Evolutionary conservation across 176 grass and related monocot genomes (phyloP).

Genomic region (Triticum urartu): DNA sequence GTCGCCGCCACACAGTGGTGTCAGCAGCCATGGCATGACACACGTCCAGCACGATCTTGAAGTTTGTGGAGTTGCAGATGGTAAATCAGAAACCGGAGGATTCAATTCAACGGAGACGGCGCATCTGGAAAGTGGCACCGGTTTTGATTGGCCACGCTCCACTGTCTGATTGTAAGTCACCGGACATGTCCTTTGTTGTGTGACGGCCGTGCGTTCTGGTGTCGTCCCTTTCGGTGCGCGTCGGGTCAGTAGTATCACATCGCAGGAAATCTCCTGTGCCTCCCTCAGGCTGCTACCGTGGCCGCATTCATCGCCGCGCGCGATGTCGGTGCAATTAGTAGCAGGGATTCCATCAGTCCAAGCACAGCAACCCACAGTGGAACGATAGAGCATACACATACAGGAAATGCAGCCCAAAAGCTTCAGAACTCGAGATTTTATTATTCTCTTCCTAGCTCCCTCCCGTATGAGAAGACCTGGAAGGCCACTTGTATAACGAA

Average conservation of each 20-base stretch:
- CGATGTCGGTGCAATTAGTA: neutral
- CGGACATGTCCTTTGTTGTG: neutral
- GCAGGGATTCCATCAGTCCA: neutral
- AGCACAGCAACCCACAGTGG: neutral
- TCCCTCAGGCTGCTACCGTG: neutral
- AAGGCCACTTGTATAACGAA: slow-evolving; percentile 29
- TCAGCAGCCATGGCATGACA: no score
- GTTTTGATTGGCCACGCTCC: neutral
- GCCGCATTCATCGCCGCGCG: neutral
- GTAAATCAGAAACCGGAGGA: neutral
- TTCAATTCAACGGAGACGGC: neutral
- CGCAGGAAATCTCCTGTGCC: neutral
- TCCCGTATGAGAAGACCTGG: neutral
- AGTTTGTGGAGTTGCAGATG: neutral
- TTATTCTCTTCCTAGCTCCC: neutral
- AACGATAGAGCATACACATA: neutral
- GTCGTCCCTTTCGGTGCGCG: neutral
- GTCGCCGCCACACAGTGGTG: neutral
- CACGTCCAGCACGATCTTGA: no score
- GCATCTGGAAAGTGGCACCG: neutral
- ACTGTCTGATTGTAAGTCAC: neutral
- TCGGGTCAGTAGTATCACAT: slow-evolving; percentile 17
- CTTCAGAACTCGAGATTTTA: neutral
- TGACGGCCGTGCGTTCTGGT: neutral
- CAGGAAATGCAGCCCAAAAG: neutral